Percentiles rank a stretch among this genome's conserved stretches.
Evolutionary conservation across 345 rosid genomes (phyloP).

Genomic region (Populus simonii): DNA sequence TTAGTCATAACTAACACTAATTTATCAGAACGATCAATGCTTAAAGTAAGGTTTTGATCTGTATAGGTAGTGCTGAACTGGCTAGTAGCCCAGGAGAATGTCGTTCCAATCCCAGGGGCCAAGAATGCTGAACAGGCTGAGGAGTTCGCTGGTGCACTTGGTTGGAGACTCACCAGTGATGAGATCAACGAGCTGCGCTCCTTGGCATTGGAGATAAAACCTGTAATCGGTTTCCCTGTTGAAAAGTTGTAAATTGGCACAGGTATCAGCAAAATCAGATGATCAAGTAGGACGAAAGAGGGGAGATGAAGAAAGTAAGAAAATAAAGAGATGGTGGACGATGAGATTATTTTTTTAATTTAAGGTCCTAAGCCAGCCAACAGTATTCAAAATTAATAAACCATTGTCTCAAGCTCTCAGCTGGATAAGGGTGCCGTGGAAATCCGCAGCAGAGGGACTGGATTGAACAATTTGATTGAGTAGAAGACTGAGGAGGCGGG

Average conservation of each 20-base stretch:
- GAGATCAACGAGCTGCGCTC: conserved; percentile 79
- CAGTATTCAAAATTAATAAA: too few species aligned
- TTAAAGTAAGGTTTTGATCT: not conserved
- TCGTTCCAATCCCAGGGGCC: conserved; percentile 96
- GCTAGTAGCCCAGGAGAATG: conserved; percentile 86
- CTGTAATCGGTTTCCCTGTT: conserved; percentile 72
- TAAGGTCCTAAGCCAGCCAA: too few species aligned
- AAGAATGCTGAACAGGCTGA: conserved; percentile 69
- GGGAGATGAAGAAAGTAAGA: too few species aligned
- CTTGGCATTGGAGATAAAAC: conserved; percentile 53
- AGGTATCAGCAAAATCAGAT: not conserved
- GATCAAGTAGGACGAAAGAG: too few species aligned
- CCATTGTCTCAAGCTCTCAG: too few species aligned
- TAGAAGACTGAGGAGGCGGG: too few species aligned
- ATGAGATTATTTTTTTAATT: too few species aligned
- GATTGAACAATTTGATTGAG: too few species aligned
- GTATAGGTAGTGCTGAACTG: conserved; percentile 81
- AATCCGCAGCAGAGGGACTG: too few species aligned
- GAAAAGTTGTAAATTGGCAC: conserved; percentile 43
- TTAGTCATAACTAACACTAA: not conserved
- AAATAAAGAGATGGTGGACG: too few species aligned
- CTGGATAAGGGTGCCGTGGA: too few species aligned
- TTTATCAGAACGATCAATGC: not conserved
- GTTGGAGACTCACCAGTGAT: conserved; percentile 65
- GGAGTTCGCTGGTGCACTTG: conserved; percentile 81